Base-by-base conservation (phyloP, 129 eudicot genomes). In the Escallonia rubra region DNA sequence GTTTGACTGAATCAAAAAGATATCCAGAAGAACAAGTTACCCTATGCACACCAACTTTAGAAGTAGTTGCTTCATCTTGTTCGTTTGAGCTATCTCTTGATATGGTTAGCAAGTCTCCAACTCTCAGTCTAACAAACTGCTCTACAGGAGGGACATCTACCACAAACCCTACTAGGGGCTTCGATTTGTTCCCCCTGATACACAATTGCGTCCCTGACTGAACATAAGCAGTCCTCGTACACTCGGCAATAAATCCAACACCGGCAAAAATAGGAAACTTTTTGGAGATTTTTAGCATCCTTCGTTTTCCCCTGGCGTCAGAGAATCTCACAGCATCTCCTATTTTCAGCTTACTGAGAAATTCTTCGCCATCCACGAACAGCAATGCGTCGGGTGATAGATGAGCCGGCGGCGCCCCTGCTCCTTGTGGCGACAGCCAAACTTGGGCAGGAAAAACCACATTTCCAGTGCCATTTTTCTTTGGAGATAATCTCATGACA, bases 1-100 rank as follows among this genome's bases (percentile, higher is more conserved):
- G 91, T 82, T 88, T 88, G 59, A 88, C 91, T 3, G 96, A 88
- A 79, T 88, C 96, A 78, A 85, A 88, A 41, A 88, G 79, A 80
- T 88, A 88, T 3, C 86, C 86, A 42, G 88, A 85, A 14, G 96
- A 77, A 77, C 91, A 84, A 52, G 80, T 81, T 39, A 87, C 77
- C 68, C 87, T 82, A 63, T 83, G 95, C 61, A 69, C 58, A 68
- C 71, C 79, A 72, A 23, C 68, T 43, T 57, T 52, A 39, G 82
- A 69, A 71, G 71, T 57, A 46, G 81, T 56, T 11, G 52, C 38
- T 23, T 63, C 47, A 11, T 70, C 68, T 44, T 71, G 63, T 69
- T 81, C 83, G 40, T 79, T 65, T 65, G 81, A 74, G 75, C 77
- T 71, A 68, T 79, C 91, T 77, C 91, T 82, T 51, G 96, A 68